These are phyloP conservation scores for Boletellus deceptivus DNA, from an alignment of 1,284 basidiomycete species.

Conservation along the genomic window DNA sequence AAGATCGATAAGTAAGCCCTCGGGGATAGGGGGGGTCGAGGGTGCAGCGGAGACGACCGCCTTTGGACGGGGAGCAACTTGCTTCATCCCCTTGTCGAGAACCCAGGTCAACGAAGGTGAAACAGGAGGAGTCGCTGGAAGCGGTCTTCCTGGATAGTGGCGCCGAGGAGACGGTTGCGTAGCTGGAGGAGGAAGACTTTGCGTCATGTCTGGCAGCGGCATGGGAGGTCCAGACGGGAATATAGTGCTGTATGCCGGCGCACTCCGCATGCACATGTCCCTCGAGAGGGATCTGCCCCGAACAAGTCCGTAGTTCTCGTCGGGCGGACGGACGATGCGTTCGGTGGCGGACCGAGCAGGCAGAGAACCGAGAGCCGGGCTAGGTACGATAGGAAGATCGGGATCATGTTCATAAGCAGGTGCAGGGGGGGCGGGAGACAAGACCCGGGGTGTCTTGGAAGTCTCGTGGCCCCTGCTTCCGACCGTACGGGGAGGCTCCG, in stretches of 20 bases:
- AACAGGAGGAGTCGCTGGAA: slow-evolving; percentile 32
- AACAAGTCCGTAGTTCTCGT: slow-evolving; percentile 30
- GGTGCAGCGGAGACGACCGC: slow-evolving; percentile 19
- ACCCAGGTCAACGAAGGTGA: slow-evolving; percentile 36
- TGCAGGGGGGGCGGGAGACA: slow-evolving; percentile 18
- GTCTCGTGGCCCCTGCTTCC: slow-evolving; percentile 16
- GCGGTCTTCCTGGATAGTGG: slow-evolving; percentile 34
- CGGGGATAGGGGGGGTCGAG: slow-evolving; percentile 30
- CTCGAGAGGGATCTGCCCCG: slow-evolving; percentile 33
- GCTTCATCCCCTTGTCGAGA: slow-evolving; percentile 27
- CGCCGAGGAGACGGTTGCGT: slow-evolving; percentile 26
- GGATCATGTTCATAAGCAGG: slow-evolving; percentile 30
- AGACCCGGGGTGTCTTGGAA: slow-evolving; percentile 26
- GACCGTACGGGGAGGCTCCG: slow-evolving; percentile 22
- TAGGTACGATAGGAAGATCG: slow-evolving; percentile 26
- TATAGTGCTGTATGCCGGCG: slow-evolving; percentile 34
- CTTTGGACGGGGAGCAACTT: slow-evolving; percentile 15
- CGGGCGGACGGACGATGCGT: slow-evolving; percentile 29
- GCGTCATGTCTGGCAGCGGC: slow-evolving; percentile 24
- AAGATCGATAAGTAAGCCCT: slow-evolving; percentile 34
- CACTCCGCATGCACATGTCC: slow-evolving; percentile 32
- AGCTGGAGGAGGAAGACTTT: slow-evolving; percentile 24
- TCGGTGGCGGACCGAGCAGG: slow-evolving; percentile 32
- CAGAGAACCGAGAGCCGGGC: slow-evolving; percentile 12
- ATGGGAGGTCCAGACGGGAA: slow-evolving; percentile 34